Evolutionary conservation across 2,329 filamentous ascomycete genomes (phyloP).

Genomic region (Didymella pomorum): DNA sequence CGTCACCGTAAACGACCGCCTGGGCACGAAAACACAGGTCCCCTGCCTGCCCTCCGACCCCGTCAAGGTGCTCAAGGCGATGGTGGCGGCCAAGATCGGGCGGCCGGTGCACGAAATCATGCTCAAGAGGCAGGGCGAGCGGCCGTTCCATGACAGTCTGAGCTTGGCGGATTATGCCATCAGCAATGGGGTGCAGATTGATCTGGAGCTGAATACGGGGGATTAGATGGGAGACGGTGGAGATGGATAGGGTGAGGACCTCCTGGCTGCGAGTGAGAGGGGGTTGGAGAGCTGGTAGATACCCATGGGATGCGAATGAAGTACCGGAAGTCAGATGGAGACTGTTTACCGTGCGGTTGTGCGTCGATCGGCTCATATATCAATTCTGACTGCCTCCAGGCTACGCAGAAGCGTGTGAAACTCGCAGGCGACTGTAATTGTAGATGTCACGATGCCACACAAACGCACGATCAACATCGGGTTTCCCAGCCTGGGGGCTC

Average conservation of each 20-base stretch:
- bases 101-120: conserved; percentile 90
- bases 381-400: too few relatives aligned
- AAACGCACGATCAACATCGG: too few relatives aligned
- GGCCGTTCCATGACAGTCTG: conserved; percentile 91
- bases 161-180: conserved; percentile 93
- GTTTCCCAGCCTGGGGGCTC: too few relatives aligned
- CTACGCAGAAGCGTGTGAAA: too few relatives aligned
- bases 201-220: conserved; percentile 54
- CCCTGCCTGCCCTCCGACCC: conserved; percentile 87
- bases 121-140: conserved; percentile 87
- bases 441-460: too few relatives aligned
- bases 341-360: too few relatives aligned
- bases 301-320: not conserved
- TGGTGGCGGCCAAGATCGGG: conserved; percentile 89
- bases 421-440: too few relatives aligned
- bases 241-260: not conserved
- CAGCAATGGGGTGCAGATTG: conserved; percentile 78
- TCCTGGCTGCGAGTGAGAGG: too few relatives aligned
- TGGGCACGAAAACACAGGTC: conserved; percentile 94
- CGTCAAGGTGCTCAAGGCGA: conserved; percentile 86
- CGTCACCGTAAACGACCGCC: conserved; percentile 91
- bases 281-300: not conserved
- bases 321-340: too few relatives aligned
- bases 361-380: too few relatives aligned
- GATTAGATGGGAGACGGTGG: conserved; percentile 29